Evolutionary conservation across 164 flowering plant species (phyloP), one percentile per base, ranked within the genome.

Genomic region (Magnolia kwangsiensis): DNA sequence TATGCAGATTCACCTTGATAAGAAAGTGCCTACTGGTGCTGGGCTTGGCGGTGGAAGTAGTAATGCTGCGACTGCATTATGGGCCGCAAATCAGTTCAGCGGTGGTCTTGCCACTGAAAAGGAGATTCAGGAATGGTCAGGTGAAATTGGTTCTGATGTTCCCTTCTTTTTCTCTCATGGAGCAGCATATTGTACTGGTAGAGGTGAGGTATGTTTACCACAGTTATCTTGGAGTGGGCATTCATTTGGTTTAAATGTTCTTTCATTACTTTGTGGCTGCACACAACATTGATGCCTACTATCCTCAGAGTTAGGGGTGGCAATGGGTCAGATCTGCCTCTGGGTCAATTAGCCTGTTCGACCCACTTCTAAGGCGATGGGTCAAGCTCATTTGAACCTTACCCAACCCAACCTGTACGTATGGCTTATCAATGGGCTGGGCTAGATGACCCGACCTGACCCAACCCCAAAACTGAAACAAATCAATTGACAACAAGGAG

Each of bases 11-110:
- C 98, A 96, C 83, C 92, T 96, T 71, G 96, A 94, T 74, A 96
- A 96, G 83, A 94, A 80, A 84, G 98, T 94, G 76, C 99, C 99
- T 29, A 90, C 95, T 66, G 99, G 98, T 49, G 99, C 99, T 13
- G 99, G 99, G 67, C 96, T 96, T 77, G 98, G 99, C 67, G 99
- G 99, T 76, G 99, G 99, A 69, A 96, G 99, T 80, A 90, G 99
- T 76, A 96, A 96, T 88, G 99, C 98, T 77, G 99, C 98, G 49
- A 96, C 99, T 75, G 96, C 98, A 69, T 80, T 96, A 63, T 96
- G 99, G 99, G 99, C 99, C 63, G 98, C 96, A 75, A 96, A 96
- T 84, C 98, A 92, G 79, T 92, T 96, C 75, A 91, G 77, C 80
- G 89, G 92, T 66, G 76, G 90, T 85, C 76, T 83, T 84, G 97